These are phyloP conservation scores for Globisporangium spiculum DNA, from an alignment of 352 stramenopile genomes.

Conservation along the genomic window DNA sequence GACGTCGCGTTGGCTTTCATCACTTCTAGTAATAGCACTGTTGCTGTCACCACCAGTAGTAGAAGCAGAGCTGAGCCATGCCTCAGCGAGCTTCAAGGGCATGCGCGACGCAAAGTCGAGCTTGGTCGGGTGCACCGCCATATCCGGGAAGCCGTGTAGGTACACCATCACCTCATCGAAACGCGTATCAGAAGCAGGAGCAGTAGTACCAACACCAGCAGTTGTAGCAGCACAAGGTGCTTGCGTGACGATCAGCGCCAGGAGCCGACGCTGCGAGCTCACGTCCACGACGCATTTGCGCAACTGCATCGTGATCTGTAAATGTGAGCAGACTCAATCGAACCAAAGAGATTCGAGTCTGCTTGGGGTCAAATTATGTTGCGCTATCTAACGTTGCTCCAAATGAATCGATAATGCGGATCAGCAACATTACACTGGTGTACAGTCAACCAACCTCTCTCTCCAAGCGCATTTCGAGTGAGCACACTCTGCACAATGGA, in stretches of 20 bases:
- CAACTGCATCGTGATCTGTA: not conserved
- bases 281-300: slow-evolving; percentile 5
- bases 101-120: slow-evolving; percentile 54
- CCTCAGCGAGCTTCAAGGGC: slow-evolving; percentile 52
- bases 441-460: no score
- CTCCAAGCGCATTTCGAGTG: no score
- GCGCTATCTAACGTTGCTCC: not conserved
- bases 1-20: not conserved
- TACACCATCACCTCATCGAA: slow-evolving; percentile 58
- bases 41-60: no score
- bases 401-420: no score
- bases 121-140: slow-evolving; percentile 57
- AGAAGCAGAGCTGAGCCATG: slow-evolving; percentile 46
- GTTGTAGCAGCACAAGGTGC: not conserved
- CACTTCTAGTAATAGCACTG: no score
- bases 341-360: not conserved
- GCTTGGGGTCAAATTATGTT: not conserved
- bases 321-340: not conserved
- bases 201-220: not conserved
- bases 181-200: not conserved
- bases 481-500: no score
- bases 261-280: not conserved
- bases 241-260: not conserved
- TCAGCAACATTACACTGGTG: no score
- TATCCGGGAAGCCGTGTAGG: slow-evolving; percentile 73